Evolutionary conservation across 2,329 filamentous ascomycete genomes (phyloP).

Genomic region (Ophiostoma populinum): DNA sequence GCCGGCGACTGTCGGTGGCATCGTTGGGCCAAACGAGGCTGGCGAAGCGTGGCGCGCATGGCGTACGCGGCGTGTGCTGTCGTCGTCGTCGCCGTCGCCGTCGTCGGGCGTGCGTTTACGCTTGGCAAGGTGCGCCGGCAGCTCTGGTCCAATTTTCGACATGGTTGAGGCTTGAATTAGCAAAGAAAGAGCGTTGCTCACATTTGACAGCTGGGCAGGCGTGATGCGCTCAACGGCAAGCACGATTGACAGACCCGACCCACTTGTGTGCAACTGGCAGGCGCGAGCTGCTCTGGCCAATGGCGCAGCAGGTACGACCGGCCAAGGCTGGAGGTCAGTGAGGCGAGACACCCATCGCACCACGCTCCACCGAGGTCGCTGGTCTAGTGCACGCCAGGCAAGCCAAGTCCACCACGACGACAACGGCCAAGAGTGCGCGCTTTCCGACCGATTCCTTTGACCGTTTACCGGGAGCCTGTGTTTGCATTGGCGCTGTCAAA

Average conservation of each 20-base stretch:
- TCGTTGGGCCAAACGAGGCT: slow-evolving; percentile 20
- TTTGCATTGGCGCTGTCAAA: no score
- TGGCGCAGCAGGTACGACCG: no score
- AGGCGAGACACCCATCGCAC: no score
- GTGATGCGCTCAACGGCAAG: no score
- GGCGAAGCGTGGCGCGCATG: slow-evolving; percentile 4
- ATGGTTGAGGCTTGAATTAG: slow-evolving; percentile 27
- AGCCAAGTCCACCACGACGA: not conserved
- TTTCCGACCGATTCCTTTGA: not conserved
- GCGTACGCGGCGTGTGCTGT: slow-evolving; percentile 3
- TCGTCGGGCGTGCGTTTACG: slow-evolving; percentile 37
- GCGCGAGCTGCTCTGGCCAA: no score
- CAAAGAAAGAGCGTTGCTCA: no score
- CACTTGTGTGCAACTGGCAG: no score
- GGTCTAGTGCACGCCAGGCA: not conserved
- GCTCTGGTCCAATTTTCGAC: slow-evolving; percentile 51
- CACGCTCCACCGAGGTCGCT: not conserved
- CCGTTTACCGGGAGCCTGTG: no score
- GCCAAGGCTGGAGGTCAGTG: no score
- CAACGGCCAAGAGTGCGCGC: not conserved
- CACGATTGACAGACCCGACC: no score
- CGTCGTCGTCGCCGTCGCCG: slow-evolving; percentile 19
- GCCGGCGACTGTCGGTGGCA: slow-evolving; percentile 3
- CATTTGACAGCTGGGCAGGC: no score
- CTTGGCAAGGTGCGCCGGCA: slow-evolving; percentile 51